Percentiles rank a stretch among this genome's conserved stretches.
phyloP scores from a whole-genome alignment of 2,329 filamentous ascomycete species.

The Didymella arachidicola region DNA sequence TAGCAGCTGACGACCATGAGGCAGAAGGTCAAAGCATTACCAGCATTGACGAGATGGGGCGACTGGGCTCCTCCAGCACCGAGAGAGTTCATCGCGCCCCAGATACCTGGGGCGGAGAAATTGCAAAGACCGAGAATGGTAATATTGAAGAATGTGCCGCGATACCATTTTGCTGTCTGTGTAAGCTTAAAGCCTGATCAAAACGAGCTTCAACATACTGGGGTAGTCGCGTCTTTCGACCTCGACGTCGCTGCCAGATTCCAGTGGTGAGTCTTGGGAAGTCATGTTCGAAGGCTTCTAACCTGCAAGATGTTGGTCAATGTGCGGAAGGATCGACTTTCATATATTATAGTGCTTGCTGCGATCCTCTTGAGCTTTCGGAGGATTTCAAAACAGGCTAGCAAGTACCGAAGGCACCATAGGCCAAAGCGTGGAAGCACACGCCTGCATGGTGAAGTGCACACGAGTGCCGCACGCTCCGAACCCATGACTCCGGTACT shows the following conservation, averaged over 20 bases:
- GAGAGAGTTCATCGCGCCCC: constrained; percentile 75
- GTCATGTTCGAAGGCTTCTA: constrained; percentile 22
- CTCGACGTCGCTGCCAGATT: constrained; percentile 30
- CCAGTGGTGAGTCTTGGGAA: constrained; percentile 23
- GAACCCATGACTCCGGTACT: constrained; percentile 6
- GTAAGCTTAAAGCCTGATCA: constrained; percentile 4
- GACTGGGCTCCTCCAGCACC: constrained; percentile 72
- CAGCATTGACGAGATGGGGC: constrained; percentile 73
- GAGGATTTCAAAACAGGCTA: constrained; percentile 5
- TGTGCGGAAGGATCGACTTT: background rate
- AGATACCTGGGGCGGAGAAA: constrained; percentile 74
- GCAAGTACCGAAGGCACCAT: constrained; percentile 11
- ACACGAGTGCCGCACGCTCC: background rate
- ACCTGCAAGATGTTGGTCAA: background rate
- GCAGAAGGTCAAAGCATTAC: constrained; percentile 75
- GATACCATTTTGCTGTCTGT: constrained; percentile 67
- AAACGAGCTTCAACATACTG: constrained; percentile 21
- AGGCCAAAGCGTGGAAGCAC: constrained; percentile 2
- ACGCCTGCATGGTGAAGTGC: background rate
- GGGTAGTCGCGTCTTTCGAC: constrained; percentile 37
- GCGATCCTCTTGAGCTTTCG: background rate
- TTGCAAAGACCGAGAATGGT: constrained; percentile 75
- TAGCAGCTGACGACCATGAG: constrained; percentile 76
- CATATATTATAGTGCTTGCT: constrained; percentile 7
- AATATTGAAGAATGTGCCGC: constrained; percentile 76